These are phyloP conservation scores for Trypanosoma scelopori DNA, from an alignment of 208 protist genomes.

Conservation along the genomic window DNA sequence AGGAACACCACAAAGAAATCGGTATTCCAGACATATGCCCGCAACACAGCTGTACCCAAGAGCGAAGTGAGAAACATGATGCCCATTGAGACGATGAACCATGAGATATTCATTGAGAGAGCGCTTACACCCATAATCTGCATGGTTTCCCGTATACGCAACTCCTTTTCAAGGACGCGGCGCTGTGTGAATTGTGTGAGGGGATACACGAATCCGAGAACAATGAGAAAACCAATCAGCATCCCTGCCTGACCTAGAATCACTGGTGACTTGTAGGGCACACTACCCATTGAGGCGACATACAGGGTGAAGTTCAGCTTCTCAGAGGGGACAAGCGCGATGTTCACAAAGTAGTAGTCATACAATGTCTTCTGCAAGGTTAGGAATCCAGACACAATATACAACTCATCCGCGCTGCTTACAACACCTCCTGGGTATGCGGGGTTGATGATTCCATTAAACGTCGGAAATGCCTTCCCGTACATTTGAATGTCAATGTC, in stretches of 20 bases:
- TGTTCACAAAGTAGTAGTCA: constrained; percentile 55
- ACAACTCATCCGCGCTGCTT: constrained; percentile 56
- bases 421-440: constrained; percentile 39
- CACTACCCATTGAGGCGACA: constrained; percentile 5
- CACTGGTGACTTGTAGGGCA: background rate
- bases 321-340: constrained; percentile 4
- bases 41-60: constrained; percentile 14
- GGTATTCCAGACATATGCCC: constrained; percentile 21
- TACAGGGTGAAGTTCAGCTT: constrained; percentile 6
- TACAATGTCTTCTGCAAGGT: constrained; percentile 62
- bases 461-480: constrained; percentile 38
- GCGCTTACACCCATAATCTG: constrained; percentile 39
- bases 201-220: constrained; percentile 33
- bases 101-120: constrained; percentile 32
- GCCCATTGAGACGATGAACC: constrained; percentile 22
- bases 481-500: constrained; percentile 75
- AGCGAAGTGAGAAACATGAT: constrained; percentile 21
- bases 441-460: constrained; percentile 27
- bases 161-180: constrained; percentile 40
- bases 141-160: constrained; percentile 37
- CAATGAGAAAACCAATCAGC: constrained; percentile 23
- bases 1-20: constrained; percentile 29
- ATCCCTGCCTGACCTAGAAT: background rate
- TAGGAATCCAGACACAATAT: constrained; percentile 74
- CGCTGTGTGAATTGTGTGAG: constrained; percentile 21